phyloP scores from a whole-genome alignment of 1,139 yeast genomes.

The Blastobotrys indianensis region DNA sequence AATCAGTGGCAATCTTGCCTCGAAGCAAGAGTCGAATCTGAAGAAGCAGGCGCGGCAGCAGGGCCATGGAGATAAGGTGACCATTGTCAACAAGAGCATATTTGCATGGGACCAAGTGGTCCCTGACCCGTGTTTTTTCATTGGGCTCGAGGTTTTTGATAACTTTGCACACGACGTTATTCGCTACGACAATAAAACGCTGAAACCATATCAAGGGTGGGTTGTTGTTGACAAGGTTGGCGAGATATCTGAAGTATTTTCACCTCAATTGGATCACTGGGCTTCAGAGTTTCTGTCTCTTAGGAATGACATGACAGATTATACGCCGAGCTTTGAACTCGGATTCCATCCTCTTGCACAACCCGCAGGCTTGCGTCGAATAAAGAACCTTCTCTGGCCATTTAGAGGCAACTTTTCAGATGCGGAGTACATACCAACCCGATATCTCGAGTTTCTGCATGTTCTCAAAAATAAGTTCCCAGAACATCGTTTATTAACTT shows the following conservation, averaged over 20 bases:
- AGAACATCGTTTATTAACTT: slow-evolving; percentile 61
- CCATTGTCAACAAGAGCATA: slow-evolving; percentile 65
- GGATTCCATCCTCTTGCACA: slow-evolving; percentile 38
- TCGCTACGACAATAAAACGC: slow-evolving; percentile 63
- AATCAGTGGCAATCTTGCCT: slow-evolving; percentile 62
- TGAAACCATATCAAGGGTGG: slow-evolving; percentile 70
- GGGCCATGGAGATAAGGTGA: slow-evolving; percentile 49
- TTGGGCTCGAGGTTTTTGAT: slow-evolving; percentile 81
- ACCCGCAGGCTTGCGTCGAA: slow-evolving; percentile 28
- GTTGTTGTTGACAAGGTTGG: slow-evolving; percentile 70
- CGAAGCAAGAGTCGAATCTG: slow-evolving; percentile 45
- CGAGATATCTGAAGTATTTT: slow-evolving; percentile 69
- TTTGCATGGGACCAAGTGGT: slow-evolving; percentile 66
- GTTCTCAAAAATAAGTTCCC: slow-evolving; percentile 64
- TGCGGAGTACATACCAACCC: slow-evolving; percentile 78
- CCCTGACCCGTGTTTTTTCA: slow-evolving; percentile 67
- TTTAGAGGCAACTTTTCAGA: slow-evolving; percentile 62
- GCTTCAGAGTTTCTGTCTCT: slow-evolving; percentile 50
- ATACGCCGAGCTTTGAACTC: slow-evolving; percentile 30
- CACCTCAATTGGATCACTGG: slow-evolving; percentile 62
- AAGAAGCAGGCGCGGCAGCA: slow-evolving; percentile 32
- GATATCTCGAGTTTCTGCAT: slow-evolving; percentile 61
- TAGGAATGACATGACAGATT: slow-evolving; percentile 43
- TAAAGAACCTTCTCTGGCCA: slow-evolving; percentile 45
- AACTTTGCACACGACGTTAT: slow-evolving; percentile 79